Conservation (phyloP, 169 alveolate genomes). For the Cardiosporidium cionae region DNA sequence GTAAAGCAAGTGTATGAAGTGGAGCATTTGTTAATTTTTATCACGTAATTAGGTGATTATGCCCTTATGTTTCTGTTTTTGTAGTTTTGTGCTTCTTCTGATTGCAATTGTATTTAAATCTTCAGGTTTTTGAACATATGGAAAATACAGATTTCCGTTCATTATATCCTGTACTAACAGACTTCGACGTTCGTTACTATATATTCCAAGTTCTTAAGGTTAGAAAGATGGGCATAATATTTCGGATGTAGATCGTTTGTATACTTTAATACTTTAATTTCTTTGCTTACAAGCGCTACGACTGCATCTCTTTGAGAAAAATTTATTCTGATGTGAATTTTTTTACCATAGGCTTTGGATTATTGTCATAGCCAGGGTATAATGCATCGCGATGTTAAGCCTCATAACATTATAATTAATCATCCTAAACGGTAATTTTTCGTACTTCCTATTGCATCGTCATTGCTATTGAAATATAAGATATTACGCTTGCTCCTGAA, state of each 20-base stretch:
- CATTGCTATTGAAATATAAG: background rate
- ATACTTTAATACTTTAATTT: background rate
- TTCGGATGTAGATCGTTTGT: background rate
- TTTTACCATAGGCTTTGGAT: conserved; percentile 81
- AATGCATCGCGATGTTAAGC: conserved; percentile 94
- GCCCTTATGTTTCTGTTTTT: no score
- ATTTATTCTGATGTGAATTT: conserved; percentile 3
- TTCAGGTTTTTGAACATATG: conserved; percentile 35
- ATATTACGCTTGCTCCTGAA: background rate
- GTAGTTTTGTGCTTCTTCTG: background rate
- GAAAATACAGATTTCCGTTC: conserved; percentile 67
- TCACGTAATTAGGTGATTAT: no score
- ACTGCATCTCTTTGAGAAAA: background rate
- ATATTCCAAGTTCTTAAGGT: conserved; percentile 79
- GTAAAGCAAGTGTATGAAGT: no score
- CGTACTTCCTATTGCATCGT: background rate
- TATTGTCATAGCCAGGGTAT: conserved; percentile 97
- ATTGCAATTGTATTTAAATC: background rate
- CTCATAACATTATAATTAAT: conserved; percentile 94
- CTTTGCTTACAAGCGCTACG: conserved; percentile 6
- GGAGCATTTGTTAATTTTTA: no score
- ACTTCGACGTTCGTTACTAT: conserved; percentile 88
- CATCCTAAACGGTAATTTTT: conserved; percentile 54
- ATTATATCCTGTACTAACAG: conserved; percentile 85
- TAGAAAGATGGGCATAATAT: conserved; percentile 2